Base-by-base conservation (phyloP, 139 green algal genomes). In the Chlamydomonas sp. region DNA sequence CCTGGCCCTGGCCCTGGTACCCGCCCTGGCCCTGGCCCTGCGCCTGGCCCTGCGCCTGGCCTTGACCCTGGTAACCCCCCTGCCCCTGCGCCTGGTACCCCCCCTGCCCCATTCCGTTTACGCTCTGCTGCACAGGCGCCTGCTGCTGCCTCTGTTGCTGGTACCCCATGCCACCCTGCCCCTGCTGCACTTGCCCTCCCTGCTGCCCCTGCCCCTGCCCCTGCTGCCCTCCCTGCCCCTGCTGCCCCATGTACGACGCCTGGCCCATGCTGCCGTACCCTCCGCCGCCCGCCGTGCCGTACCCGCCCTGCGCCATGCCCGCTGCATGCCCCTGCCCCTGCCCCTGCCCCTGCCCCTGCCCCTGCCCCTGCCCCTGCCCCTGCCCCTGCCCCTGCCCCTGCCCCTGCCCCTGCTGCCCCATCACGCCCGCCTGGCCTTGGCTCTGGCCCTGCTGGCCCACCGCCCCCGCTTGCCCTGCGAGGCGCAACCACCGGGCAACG, bases 311-410 rank as follows among this genome's bases (percentile, higher is more conserved):
- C n/a, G n/a, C n/a, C n/a, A n/a, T n/a, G n/a, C n/a, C 63, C 68
- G 79, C 79, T 84, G 79, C 62, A 66, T 8, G 6, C 63, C 5
- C 68, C n/a, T 18, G 68, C 64, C n/a, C 81, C 31, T 71, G 31
- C 81, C 64, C 67, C n/a, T n/a, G n/a, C n/a, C n/a, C n/a, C n/a
- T n/a, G 76, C 18, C 84, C 75, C n/a, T 78, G 49, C 31, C 9
- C 31, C 63, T 72, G 78, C 16, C 75, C 49, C 64, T 82, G 87
- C 61, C 16, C n/a, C 80, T 84, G 87, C 87, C 88, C 81, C 12
- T 16, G 14, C 81, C 79, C 61, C 59, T 83, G 74, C 63, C 18
- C 81, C 20, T 72, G 60, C n/a, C 5, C 17, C 82, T 87, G 82
- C 49, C 18, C 20, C 73, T 63, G 6, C 79, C 61, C 9, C 7